Evolutionary conservation across 1,139 yeast species (phyloP).

Genomic region (Lizanozyma gosingica): DNA sequence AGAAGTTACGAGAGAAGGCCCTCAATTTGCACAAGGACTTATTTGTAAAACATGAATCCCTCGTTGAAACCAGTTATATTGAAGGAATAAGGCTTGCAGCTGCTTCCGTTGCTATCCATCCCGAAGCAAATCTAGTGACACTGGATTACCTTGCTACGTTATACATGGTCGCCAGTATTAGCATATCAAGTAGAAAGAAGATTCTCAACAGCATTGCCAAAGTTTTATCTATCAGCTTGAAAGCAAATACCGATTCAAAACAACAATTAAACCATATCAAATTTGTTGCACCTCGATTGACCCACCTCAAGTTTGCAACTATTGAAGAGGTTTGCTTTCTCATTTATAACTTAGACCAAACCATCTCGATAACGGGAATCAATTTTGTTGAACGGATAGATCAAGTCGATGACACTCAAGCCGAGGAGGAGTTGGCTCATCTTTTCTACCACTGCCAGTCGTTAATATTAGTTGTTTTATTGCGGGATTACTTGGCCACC

Average conservation of each 20-base stretch:
- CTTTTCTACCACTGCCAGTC: background rate
- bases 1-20: conserved; percentile 40
- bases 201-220: background rate
- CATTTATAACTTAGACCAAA: background rate
- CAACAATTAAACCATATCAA: background rate
- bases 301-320: background rate
- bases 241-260: background rate
- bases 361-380: background rate
- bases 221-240: background rate
- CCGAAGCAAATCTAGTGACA: background rate
- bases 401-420: background rate
- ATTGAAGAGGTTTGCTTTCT: background rate
- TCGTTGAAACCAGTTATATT: conserved; percentile 54
- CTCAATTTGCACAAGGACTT: conserved; percentile 43
- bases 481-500: background rate
- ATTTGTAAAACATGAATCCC: conserved; percentile 58
- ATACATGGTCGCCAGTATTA: background rate
- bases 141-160: background rate
- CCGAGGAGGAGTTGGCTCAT: background rate
- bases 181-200: background rate
- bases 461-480: background rate
- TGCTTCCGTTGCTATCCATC: background rate
- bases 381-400: background rate
- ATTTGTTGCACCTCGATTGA: background rate
- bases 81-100: conserved; percentile 56